These are phyloP conservation scores for Petunia hybrid DNA, from an alignment of 305 asterid species.

Conservation along the genomic window DNA sequence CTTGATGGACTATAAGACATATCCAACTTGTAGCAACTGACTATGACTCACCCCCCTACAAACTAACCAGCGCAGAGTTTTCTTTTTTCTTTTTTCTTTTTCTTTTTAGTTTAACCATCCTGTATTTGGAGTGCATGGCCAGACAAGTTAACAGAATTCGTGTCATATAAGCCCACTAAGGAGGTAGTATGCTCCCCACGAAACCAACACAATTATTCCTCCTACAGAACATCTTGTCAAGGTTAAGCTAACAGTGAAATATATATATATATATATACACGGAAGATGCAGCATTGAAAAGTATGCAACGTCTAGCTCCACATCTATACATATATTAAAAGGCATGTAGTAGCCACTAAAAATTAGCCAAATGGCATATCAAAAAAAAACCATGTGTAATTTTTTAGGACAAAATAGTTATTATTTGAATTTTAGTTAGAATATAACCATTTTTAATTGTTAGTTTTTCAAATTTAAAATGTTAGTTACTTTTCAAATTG, in stretches of 20 bases:
- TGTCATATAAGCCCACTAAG: background rate
- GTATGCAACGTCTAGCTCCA: too few relatives aligned
- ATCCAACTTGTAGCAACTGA: background rate
- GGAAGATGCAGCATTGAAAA: background rate
- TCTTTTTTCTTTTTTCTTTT: background rate
- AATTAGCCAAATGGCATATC: too few relatives aligned
- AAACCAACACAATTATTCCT: background rate
- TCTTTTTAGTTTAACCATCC: conserved; percentile 8
- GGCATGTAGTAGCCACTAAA: too few relatives aligned
- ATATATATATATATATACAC: background rate
- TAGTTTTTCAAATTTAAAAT: too few relatives aligned
- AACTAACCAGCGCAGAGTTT: background rate
- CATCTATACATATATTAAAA: too few relatives aligned
- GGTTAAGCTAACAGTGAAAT: background rate
- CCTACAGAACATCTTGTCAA: background rate
- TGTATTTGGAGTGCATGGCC: background rate
- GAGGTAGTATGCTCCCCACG: background rate
- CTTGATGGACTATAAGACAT: background rate
- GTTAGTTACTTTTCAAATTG: too few relatives aligned
- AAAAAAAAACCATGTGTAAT: too few relatives aligned
- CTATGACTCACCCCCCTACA: background rate
- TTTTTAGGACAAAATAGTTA: too few relatives aligned
- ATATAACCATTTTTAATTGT: too few relatives aligned
- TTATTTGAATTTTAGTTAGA: too few relatives aligned
- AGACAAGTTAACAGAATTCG: background rate